A percentile compares a stretch with the other conserved stretches of the same genome.
Evolutionary conservation across 345 rosid genomes (phyloP).

Genomic region (Lepidium didymum): DNA sequence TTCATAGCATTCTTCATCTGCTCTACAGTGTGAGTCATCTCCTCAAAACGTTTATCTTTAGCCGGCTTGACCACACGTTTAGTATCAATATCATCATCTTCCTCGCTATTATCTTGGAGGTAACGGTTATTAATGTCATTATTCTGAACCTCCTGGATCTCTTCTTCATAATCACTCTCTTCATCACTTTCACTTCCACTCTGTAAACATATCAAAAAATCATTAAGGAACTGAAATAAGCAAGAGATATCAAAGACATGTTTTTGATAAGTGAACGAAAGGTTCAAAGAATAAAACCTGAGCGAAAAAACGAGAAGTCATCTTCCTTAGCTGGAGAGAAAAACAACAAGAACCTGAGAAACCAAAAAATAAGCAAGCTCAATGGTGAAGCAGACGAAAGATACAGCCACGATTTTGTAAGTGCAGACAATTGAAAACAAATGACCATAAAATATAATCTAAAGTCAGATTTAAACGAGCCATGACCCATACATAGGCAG

Average conservation of each 20-base stretch:
- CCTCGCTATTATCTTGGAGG: constrained; percentile 53
- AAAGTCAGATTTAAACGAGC: neutral
- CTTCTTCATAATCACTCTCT: constrained; percentile 41
- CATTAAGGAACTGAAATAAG: neutral
- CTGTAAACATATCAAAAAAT: neutral
- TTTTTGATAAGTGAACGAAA: neutral
- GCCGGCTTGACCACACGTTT: constrained; percentile 79
- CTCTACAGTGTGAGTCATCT: constrained; percentile 64
- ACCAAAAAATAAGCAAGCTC: neutral
- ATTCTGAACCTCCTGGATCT: constrained; percentile 27
- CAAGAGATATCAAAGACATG: neutral
- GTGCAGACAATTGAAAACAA: neutral
- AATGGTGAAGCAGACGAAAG: neutral
- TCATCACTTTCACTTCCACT: constrained; percentile 57
- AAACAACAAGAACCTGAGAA: constrained; percentile 6
- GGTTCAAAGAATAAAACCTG: neutral
- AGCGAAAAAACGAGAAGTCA: constrained; percentile 19
- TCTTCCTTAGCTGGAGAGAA: neutral
- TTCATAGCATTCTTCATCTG: constrained; percentile 93
- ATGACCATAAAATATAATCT: neutral
- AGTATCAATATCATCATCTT: constrained; percentile 32
- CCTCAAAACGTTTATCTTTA: constrained; percentile 86
- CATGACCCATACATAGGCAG: too few species aligned
- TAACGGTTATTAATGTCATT: constrained; percentile 39
- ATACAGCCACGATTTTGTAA: neutral